Base-by-base conservation (phyloP, 2,329 filamentous ascomycete species). In the Penicillium verrucosum region DNA sequence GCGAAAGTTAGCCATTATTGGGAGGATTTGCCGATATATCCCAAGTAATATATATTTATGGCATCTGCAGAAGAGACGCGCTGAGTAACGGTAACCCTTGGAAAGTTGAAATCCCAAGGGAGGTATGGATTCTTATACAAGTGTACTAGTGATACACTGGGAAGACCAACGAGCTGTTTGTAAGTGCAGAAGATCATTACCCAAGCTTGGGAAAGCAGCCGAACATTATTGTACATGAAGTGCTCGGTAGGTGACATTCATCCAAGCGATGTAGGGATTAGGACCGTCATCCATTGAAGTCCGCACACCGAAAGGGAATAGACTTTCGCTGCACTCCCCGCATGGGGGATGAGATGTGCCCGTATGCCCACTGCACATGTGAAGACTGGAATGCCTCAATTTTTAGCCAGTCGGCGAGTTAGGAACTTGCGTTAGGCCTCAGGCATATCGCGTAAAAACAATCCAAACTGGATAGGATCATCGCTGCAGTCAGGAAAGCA, bases 1-100 rank as follows among this genome's bases (percentile, higher is more conserved):
- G 36, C 64, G 67, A 43, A 66, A 47, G 49, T 66, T 68, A 34
- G 68, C 64, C 72, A 74, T 75, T 23, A n/a, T 64, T 18, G 46
- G 29, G 41, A 51, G 16, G 23, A 27, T 16, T 49, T 44, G 25
- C 36, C 43, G 38, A 41, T 36, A 23, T 40, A 38, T 18, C 7
- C 10, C 14, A n/a, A 47, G 29, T 10, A 48, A 41, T 52, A 56
- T 54, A 34, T 27, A 43, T 30, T 50, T 54, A 59, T 54, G 43
- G 51, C 54, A 59, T 58, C 55, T 49, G 32, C 16, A 42, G 9
- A 16, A 21, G 21, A 21, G 5, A 11, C 4, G 21, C 7, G 21
- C 16, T 8, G 27, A 42, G 48, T 41, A 40, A 14, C 29, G 30
- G 12, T 23, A 30, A 16, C 5, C 43, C 18, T 29, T 32, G 23